phyloP scores from a whole-genome alignment of 1,139 yeast species.

The Wickerhamomyces sp. region DNA sequence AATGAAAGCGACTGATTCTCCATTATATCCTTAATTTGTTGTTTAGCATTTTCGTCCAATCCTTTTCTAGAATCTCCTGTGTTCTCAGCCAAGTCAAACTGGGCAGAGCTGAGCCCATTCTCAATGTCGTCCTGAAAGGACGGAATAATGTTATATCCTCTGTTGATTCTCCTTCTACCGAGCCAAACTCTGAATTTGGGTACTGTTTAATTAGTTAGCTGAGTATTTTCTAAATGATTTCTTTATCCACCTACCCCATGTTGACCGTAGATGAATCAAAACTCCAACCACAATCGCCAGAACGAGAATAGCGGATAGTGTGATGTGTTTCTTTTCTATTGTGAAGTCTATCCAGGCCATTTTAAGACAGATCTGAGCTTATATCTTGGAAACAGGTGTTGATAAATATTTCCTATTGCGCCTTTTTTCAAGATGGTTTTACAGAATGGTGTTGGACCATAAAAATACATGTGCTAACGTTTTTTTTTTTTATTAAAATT shows the following conservation, averaged over 20 bases:
- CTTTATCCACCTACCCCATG: background rate
- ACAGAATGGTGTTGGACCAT: no score
- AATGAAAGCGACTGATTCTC: constrained; percentile 42
- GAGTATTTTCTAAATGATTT: constrained; percentile 3
- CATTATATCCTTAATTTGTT: constrained; percentile 52
- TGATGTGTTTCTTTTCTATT: background rate
- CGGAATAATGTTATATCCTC: constrained; percentile 15
- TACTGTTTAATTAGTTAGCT: constrained; percentile 6
- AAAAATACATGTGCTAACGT: no score
- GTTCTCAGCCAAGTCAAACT: constrained; percentile 50
- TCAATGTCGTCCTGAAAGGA: constrained; percentile 58
- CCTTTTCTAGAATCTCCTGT: constrained; percentile 56
- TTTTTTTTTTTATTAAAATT: no score
- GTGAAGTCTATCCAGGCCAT: no score
- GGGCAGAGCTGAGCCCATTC: constrained; percentile 57
- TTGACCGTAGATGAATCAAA: constrained; percentile 16
- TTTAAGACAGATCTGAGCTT: no score
- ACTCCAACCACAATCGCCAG: constrained; percentile 2
- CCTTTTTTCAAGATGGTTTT: no score
- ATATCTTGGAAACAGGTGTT: no score
- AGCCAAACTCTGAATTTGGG: constrained; percentile 16
- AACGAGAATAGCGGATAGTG: background rate
- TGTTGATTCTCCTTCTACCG: constrained; percentile 14
- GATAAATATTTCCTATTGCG: no score
- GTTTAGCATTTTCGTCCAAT: constrained; percentile 49